A percentile compares a stretch with the other conserved stretches of the same genome.
Conservation (phyloP, 306 rosid genomes). For the Astragalus glycyphyllos region DNA sequence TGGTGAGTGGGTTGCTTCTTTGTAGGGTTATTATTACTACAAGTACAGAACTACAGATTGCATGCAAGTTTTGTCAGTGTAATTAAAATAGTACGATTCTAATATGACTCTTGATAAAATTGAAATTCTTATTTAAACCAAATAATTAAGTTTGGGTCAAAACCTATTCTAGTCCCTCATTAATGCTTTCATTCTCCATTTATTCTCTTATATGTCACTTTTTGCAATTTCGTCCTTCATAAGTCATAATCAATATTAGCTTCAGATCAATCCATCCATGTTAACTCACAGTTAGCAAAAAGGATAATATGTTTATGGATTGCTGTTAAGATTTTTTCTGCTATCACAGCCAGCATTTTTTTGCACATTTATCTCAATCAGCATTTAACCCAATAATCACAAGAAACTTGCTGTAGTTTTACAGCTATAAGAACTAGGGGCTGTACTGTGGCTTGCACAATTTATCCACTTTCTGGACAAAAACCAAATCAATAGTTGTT, state of each 20-base stretch:
- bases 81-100: neutral
- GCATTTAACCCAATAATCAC: neutral
- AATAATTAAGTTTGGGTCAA: neutral
- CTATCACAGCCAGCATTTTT: neutral
- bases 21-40: slow-evolving; percentile 18
- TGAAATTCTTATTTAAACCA: neutral
- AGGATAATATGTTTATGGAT: neutral
- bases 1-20: slow-evolving; percentile 61
- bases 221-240: slow-evolving; percentile 13
- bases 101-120: neutral
- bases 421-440: slow-evolving; percentile 11
- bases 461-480: neutral
- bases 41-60: slow-evolving; percentile 25
- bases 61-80: slow-evolving; percentile 12
- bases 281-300: neutral
- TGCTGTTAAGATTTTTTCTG: neutral
- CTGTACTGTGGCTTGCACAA: neutral
- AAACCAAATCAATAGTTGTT: neutral
- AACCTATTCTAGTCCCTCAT: neutral
- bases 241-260: slow-evolving; percentile 9
- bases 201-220: neutral
- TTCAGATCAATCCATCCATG: neutral
- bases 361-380: neutral
- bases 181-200: neutral
- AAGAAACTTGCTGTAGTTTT: neutral